A percentile compares a stretch with the other conserved stretches of the same genome.
These are phyloP conservation scores for Ilex asprella DNA, from an alignment of 257 asterid genomes.

Conservation along the genomic window DNA sequence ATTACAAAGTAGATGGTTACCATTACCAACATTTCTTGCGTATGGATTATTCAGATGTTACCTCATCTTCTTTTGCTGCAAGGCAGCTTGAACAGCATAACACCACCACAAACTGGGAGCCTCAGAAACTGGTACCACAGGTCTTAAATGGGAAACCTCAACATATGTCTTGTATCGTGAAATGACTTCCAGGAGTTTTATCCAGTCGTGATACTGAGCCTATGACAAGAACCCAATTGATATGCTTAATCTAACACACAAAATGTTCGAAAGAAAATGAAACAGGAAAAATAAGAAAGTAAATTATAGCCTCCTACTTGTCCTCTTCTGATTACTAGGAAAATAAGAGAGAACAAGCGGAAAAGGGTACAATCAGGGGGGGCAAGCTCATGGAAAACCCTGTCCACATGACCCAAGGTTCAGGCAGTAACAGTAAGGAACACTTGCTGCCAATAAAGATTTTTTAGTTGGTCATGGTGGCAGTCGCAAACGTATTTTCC, in stretches of 20 bases:
- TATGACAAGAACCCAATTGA: slow-evolving; percentile 24
- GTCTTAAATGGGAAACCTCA: slow-evolving; percentile 89
- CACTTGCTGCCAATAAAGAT: background rate
- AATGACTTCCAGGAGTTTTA: slow-evolving; percentile 92
- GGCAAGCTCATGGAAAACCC: background rate
- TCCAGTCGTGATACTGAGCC: slow-evolving; percentile 99
- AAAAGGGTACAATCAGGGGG: background rate
- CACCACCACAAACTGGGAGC: slow-evolving; percentile 80
- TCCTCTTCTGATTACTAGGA: background rate
- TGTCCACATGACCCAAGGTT: background rate
- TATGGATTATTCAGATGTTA: slow-evolving; percentile 17
- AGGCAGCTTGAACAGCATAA: slow-evolving; percentile 85
- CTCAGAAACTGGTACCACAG: slow-evolving; percentile 61
- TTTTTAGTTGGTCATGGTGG: too few relatives aligned
- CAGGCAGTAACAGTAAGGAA: background rate
- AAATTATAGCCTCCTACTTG: background rate
- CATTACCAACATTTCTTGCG: too few relatives aligned
- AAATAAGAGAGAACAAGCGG: background rate
- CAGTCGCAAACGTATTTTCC: too few relatives aligned
- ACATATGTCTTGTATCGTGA: slow-evolving; percentile 67
- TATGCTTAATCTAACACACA: slow-evolving; percentile 4
- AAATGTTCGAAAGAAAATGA: slow-evolving; percentile 8
- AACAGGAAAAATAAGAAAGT: slow-evolving; percentile 13
- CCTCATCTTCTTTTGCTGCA: slow-evolving; percentile 91
- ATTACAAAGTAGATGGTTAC: too few relatives aligned